Evolutionary conservation across 2,329 filamentous ascomycete genomes (phyloP).

Genomic region (Neopestalotiopsis sp.): DNA sequence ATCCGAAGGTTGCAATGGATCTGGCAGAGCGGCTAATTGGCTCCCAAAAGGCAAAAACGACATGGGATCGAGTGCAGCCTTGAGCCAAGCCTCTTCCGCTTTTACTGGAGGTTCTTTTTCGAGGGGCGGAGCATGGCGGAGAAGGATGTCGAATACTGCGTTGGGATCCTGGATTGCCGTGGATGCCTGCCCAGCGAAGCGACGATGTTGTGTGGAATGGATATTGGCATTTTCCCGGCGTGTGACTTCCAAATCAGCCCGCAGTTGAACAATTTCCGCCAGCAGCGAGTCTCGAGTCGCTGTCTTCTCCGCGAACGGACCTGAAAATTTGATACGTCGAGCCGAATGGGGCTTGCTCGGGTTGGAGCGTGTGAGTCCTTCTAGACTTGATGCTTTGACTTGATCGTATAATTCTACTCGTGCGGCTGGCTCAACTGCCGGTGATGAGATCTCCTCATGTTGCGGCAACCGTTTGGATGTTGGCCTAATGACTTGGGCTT

Average conservation of each 20-base stretch:
- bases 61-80: constrained; percentile 56
- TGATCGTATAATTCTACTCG: not conserved
- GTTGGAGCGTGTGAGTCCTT: constrained; percentile 10
- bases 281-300: constrained; percentile 58
- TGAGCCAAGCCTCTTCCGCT: constrained; percentile 49
- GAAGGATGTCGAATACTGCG: constrained; percentile 47
- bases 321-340: constrained; percentile 47
- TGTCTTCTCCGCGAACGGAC: constrained; percentile 55
- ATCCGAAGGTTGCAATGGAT: constrained; percentile 29
- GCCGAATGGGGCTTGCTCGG: constrained; percentile 38
- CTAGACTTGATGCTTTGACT: not conserved
- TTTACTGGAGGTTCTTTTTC: constrained; percentile 36
- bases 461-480: constrained; percentile 16
- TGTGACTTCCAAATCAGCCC: constrained; percentile 63
- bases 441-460: not conserved
- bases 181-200: constrained; percentile 34
- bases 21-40: constrained; percentile 32
- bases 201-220: constrained; percentile 41
- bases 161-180: constrained; percentile 38
- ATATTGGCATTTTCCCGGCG: constrained; percentile 64
- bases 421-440: not conserved
- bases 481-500: not conserved
- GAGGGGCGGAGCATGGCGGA: constrained; percentile 46
- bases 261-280: constrained; percentile 60
- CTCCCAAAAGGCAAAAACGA: constrained; percentile 58